Evolutionary conservation across 257 asterid species (phyloP), one percentile per base, ranked within the genome.

Genomic region (Eustoma russellianum): DNA sequence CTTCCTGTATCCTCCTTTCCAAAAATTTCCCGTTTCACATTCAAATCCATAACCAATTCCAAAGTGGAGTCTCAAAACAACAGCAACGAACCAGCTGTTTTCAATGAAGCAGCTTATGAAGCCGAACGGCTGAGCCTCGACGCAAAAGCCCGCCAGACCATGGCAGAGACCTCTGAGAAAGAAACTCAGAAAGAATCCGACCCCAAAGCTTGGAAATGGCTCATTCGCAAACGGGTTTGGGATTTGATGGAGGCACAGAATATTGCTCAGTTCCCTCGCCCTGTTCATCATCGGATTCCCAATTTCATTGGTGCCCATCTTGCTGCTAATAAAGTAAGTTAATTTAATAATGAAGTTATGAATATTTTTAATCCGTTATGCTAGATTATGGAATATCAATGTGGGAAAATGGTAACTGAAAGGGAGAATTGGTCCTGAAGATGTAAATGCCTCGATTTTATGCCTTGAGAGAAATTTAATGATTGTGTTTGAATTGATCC

Each of bases 241-340:
- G 88, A 89, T 59, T 56, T 76, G 64, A 77, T 89, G 94, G 97
- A 89, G 80, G 86, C 88, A 41, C 78, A 57, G 51, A 83, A 89
- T 55, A 76, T 89, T 6, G 93, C 97, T 43, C 88, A 86, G 70
- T 89, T 89, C 30, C 97, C 97, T 33, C 67, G 94, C 17, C 97
- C 97, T 66, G 94, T 89, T 68, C 97, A 86, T 63, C 94, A 89
- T 68, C 89, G 96, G 9, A 89, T 89, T 24, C 96, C 97, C 73
- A 89, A 86, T 75, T 89, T 89, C 46, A 7, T 71, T 17, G 93
- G 88, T 5, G 89, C 96, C 34, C 48, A 76, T 38, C 5, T 66
- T 53, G 94, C 95, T 44, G 94, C 95, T 41, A 18, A 33, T 47
- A 89, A 79, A 62, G 97, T 88, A 70, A 64, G 6, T 17, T 53